Base-by-base conservation (phyloP, 2,329 filamentous ascomycete species). In the Talaromyces sp. region DNA sequence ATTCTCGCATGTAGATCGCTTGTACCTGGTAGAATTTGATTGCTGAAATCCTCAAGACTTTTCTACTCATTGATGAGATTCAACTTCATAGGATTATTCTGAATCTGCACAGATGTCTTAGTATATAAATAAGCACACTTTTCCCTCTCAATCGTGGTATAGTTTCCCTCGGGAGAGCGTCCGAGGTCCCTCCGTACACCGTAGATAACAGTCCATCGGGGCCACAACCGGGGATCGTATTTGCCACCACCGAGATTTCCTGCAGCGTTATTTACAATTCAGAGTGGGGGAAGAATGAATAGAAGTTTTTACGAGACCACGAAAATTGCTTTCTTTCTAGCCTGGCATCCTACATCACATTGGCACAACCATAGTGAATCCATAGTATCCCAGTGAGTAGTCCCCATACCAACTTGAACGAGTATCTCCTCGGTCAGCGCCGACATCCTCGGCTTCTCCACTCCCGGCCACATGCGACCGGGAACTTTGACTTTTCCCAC, bases 391-490 rank as follows among this genome's bases (percentile, higher is more conserved):
- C n/a, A n/a, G n/a, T n/a, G n/a, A n/a, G 17, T 40, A 9, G 9
- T 27, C 33, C n/a, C 33, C 14, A 35, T 43, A n/a, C 36, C 4
- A 36, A n/a, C 32, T 13, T 40, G 30, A 35, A 11, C 33, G 27
- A 35, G 30, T 13, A 14, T 27, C 9, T 5, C 4, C 24, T 54
- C 60, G 60, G 60, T 45, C 50, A 63, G 41, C 60, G 51, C 61
- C 61, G 61, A 64, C 57, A 52, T 58, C 57, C 61, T 64, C 61
- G 61, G 61, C 53, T 58, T 63, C 61, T 64, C 58, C 61, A 58
- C 58, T 57, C 43, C 56, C 60, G 52, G 49, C 60, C 61, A 61
- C 61, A 63, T 65, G 60, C 60, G 52, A 43, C 30, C 39, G 41
- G 27, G 20, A 17, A 42, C 30, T 24, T 49, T 45, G 32, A 42